Evolutionary conservation across 2,329 filamentous ascomycete species (phyloP), one percentile per base, ranked within the genome.

Genomic region (Aspergillus uvarum): DNA sequence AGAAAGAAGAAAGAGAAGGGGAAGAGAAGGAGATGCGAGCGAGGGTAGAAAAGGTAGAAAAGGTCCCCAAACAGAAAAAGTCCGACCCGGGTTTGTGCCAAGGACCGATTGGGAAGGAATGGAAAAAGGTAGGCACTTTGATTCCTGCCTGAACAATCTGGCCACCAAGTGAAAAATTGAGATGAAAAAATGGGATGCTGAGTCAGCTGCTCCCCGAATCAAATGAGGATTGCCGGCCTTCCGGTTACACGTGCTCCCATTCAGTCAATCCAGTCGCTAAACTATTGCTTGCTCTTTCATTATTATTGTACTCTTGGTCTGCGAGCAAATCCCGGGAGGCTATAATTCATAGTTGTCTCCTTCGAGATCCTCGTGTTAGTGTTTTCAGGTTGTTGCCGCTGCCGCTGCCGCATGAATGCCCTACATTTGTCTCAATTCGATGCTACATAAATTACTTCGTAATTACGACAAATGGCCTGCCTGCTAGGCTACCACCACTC

Each of bases 41-140:
- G 63, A 60, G 63, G 54, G 56, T 49, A 44, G 53, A 56, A 57
- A 58, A 61, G 54, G 56, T 47, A 44, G 53, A 56, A 57, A 58
- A 61, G 60, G 59, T 61, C 63, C 32, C 67, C 63, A 63, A 70
- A 64, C 63, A 64, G 63, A 67, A 61, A 53, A 64, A 63, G 67
- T 65, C 70, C 59, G 61, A 72, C 52, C 65, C 32, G 56, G 58
- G 19, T 47, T 62, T 53, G 32, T 56, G 63, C 60, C 60, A 65
- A 68, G 65, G 63, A 48, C 58, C 49, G 44, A 62, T 51, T 49
- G 21, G 48, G 48, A n/a, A 54, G 59, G 52, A 14, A 49, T 29
- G 38, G 11, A 54, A n/a, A n/a, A 16, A 29, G 26, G 26, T 8
- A 29, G 26, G 26, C 26, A 29, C 26, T 29, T 29, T 8, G 26